Evolutionary conservation across 306 rosid species (phyloP), one percentile per base, ranked within the genome.

Genomic region (Biancaea sappan): DNA sequence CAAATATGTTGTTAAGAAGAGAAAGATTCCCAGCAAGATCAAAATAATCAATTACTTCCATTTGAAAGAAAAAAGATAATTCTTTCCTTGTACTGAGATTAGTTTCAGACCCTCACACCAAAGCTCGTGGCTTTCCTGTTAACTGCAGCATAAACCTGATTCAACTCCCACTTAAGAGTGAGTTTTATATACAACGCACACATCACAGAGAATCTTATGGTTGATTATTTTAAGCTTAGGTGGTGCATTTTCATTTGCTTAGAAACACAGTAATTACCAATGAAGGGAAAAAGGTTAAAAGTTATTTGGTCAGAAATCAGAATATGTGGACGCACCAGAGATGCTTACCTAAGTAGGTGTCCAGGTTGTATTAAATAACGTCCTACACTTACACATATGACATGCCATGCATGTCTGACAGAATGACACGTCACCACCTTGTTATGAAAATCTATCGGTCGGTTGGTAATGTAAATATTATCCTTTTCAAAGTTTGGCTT

Each of bases 351-450:
- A 48, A 58, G 72, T 28, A 71, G 71, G 26, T 37, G 15, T 79
- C 83, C 82, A 80, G 83, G 88, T 74, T 88, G 86, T 80, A 77
- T 72, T 72, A 26, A 62, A 29, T 32, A 53, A 81, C 54, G 72
- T 71, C 81, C 77, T 47, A 73, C 74, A 48, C 72, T 35, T 65
- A 68, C 83, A 66, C 71, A 65, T 70, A 74, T 48, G 80, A 70
- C 29, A 74, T 64, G 82, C 66, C 78, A 73, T 78, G 79, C 82
- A 85, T 79, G 79, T 71, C 51, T 82, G 87, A 82, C 93, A 78
- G 76, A 68, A 53, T 78, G 87, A 84, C 93, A 82, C 90, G 37
- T 86, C 84, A 84, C 81, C 82, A 14, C 76, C 80, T 74, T 75
- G 85, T 76, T 69, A 79, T 58, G 71, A 51, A 67, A 80, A 44